These are phyloP conservation scores for Effrenium voratum DNA, from an alignment of 73 alveolate species.

Conservation along the genomic window DNA sequence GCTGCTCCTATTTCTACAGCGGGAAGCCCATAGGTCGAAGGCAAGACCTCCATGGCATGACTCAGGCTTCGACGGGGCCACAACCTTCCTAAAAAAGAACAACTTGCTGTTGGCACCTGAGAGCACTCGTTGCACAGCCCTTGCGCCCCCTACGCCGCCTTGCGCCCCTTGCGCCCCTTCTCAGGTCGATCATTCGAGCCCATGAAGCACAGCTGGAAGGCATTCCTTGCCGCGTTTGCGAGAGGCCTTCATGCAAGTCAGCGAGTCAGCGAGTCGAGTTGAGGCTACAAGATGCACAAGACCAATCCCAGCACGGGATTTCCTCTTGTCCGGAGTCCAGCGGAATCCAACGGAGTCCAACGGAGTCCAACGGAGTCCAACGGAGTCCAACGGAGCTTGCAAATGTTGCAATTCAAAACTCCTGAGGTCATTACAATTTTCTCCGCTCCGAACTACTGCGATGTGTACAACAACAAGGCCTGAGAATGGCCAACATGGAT, in stretches of 20 bases:
- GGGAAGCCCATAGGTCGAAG: not conserved
- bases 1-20: constrained; percentile 98
- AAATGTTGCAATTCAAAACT: constrained; percentile 27
- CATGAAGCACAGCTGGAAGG: constrained; percentile 98
- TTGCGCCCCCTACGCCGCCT: not conserved
- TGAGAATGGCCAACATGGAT: too few relatives aligned
- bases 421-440: constrained; percentile 97
- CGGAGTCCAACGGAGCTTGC: too few relatives aligned
- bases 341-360: too few relatives aligned
- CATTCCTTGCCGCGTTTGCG: constrained; percentile 33
- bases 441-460: constrained; percentile 97
- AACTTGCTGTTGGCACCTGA: constrained; percentile 94
- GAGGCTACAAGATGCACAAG: constrained; percentile 94
- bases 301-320: constrained; percentile 92
- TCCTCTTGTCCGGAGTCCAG: constrained; percentile 47
- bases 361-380: too few relatives aligned
- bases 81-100: constrained; percentile 95
- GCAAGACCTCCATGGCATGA: too few relatives aligned
- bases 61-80: constrained; percentile 96
- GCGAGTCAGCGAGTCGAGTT: too few relatives aligned
- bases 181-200: constrained; percentile 95
- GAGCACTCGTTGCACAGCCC: not conserved
- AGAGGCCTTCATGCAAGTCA: not conserved
- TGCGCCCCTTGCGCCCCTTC: not conserved
- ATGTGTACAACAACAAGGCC: constrained; percentile 96